Evolutionary conservation across 1,139 yeast genomes (phyloP).

Genomic region (Hyphopichia fennica): DNA sequence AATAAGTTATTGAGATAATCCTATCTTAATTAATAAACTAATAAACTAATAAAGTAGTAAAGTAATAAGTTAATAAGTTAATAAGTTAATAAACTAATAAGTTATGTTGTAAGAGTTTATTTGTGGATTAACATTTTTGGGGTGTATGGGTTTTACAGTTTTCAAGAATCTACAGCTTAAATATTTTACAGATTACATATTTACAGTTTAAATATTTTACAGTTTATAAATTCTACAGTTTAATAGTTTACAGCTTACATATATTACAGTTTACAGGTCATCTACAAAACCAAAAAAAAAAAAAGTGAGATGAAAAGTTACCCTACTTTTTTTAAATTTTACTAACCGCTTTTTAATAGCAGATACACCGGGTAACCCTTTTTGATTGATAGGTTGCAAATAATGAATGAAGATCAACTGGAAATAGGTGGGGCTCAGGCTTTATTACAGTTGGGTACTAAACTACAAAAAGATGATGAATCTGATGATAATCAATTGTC

Average conservation of each 20-base stretch:
- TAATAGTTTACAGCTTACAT: neutral
- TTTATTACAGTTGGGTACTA: conserved; percentile 41
- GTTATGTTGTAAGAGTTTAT: no score
- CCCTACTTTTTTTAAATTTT: neutral
- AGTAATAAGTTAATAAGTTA: no score
- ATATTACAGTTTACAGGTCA: neutral
- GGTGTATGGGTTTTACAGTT: no score
- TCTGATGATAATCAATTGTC: conserved; percentile 1
- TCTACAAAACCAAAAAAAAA: no score
- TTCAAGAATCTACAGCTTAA: no score
- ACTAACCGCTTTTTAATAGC: neutral
- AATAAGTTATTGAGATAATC: no score
- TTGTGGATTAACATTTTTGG: no score
- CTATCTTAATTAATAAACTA: no score
- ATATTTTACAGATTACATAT: neutral
- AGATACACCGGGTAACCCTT: conserved; percentile 20
- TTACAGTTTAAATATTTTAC: no score
- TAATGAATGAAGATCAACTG: conserved; percentile 29
- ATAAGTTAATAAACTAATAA: no score
- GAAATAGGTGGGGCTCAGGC: conserved; percentile 51
- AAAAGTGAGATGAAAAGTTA: neutral
- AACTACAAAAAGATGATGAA: conserved; percentile 21
- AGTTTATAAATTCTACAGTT: no score
- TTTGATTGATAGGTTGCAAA: conserved; percentile 10
- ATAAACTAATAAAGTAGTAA: no score